Evolutionary conservation across 1,284 basidiomycete genomes (phyloP).

Genomic region (Cryptococcus sp.): DNA sequence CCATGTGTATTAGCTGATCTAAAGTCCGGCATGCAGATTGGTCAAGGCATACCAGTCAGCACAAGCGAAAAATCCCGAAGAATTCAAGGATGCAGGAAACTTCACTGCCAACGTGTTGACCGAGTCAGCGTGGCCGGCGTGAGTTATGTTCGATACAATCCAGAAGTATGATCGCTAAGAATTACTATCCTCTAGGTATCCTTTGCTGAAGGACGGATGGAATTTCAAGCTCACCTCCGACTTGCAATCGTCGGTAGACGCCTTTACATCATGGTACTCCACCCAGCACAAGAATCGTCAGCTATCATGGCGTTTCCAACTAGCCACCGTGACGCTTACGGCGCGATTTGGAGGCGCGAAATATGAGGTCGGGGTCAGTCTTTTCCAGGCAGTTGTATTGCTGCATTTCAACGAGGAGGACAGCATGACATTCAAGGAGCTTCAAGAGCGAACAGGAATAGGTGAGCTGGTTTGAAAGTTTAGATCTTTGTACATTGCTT

Average conservation of each 20-base stretch:
- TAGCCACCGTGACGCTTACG: constrained; percentile 73
- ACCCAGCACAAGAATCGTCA: constrained; percentile 69
- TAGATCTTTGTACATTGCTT: not conserved
- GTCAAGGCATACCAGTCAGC: constrained; percentile 55
- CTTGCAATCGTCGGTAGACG: constrained; percentile 69
- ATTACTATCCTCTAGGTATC: constrained; percentile 23
- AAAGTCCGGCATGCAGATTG: constrained; percentile 35
- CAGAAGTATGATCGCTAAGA: not conserved
- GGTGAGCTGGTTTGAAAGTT: constrained; percentile 57
- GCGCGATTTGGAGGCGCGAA: constrained; percentile 67
- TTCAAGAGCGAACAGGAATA: constrained; percentile 70
- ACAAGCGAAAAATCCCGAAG: constrained; percentile 46
- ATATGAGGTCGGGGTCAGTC: constrained; percentile 87
- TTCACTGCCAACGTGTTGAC: constrained; percentile 60
- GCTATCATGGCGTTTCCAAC: constrained; percentile 77
- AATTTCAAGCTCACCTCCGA: constrained; percentile 50
- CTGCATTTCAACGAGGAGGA: constrained; percentile 81
- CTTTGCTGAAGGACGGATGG: constrained; percentile 49
- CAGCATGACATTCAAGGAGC: constrained; percentile 64
- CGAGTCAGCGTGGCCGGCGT: constrained; percentile 61
- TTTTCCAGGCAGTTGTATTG: constrained; percentile 84
- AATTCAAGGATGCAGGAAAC: constrained; percentile 48
- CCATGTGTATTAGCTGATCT: not conserved
- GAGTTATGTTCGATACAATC: constrained; percentile 16
- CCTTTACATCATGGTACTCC: constrained; percentile 71